A percentile compares a stretch with the other conserved stretches of the same genome.
These are phyloP conservation scores for Persicaria maculosa DNA, from an alignment of 148 eudicot species.

Conservation along the genomic window DNA sequence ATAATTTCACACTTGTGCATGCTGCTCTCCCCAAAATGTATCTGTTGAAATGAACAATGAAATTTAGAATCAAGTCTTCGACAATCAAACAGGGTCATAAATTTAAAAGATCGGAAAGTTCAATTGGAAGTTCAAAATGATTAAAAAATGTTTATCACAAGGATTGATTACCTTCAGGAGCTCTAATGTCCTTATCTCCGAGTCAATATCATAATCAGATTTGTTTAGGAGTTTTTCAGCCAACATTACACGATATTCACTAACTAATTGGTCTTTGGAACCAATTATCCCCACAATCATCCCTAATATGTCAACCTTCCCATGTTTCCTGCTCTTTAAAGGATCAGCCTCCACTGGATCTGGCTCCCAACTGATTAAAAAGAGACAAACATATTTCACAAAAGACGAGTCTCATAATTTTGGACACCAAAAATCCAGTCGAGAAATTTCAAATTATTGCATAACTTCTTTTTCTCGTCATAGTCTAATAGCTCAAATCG, in stretches of 20 bases:
- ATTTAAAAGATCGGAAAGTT: background rate
- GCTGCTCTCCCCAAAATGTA: constrained; percentile 99
- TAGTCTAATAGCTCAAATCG: background rate
- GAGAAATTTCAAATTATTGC: background rate
- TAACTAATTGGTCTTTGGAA: constrained; percentile 93
- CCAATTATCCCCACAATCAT: constrained; percentile 97
- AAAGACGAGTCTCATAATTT: background rate
- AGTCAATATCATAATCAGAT: constrained; percentile 88
- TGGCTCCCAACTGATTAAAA: constrained; percentile 81
- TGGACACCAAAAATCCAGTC: background rate
- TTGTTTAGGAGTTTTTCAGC: constrained; percentile 97
- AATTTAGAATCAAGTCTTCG: background rate
- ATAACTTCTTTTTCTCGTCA: background rate
- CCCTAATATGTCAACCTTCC: constrained; percentile 92
- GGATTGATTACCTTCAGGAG: constrained; percentile 63
- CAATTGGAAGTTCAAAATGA: constrained; percentile 14
- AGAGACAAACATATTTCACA: background rate
- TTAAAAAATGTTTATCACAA: background rate
- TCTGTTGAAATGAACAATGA: constrained; percentile 36
- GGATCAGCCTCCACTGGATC: constrained; percentile 98
- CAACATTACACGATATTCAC: constrained; percentile 93
- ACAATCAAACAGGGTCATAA: background rate
- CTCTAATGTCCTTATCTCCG: constrained; percentile 91
- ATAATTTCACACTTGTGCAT: constrained; percentile 98
- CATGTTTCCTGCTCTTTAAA: constrained; percentile 50